Conservation (phyloP, 1,284 basidiomycete genomes). For the Tilletia caries region DNA sequence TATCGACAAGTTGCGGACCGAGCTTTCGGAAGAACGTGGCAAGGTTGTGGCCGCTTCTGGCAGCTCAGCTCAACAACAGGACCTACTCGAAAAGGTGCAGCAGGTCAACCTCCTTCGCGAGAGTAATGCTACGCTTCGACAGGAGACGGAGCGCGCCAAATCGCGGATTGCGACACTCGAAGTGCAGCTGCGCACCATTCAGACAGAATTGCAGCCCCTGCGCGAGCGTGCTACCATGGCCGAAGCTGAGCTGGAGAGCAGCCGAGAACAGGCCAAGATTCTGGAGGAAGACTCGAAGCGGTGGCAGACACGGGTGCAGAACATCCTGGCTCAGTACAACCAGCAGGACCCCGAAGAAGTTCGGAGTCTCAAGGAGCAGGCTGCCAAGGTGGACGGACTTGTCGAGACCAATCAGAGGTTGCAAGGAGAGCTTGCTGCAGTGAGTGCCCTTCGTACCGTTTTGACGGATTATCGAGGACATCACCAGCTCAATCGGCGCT, state of each 20-base stretch:
- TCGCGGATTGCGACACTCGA: constrained; percentile 59
- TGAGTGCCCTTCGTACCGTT: neutral
- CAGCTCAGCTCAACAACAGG: constrained; percentile 75
- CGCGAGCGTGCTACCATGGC: constrained; percentile 68
- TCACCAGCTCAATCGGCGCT: too few species aligned
- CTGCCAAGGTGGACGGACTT: constrained; percentile 25
- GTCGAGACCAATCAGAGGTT: constrained; percentile 21
- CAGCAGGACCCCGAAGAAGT: constrained; percentile 72
- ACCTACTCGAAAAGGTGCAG: constrained; percentile 81
- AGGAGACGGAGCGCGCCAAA: constrained; percentile 70
- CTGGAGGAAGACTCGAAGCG: constrained; percentile 74
- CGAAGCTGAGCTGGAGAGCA: constrained; percentile 71
- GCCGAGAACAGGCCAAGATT: constrained; percentile 66
- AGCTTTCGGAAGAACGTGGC: constrained; percentile 38
- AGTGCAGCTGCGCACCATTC: constrained; percentile 55
- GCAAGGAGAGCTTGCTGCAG: constrained; percentile 18
- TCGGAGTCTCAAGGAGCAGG: constrained; percentile 45
- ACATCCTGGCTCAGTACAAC: constrained; percentile 80
- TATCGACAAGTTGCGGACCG: constrained; percentile 66
- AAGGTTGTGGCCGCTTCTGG: constrained; percentile 53
- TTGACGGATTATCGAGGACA: neutral
- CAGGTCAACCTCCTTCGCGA: constrained; percentile 81
- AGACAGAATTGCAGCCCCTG: constrained; percentile 69
- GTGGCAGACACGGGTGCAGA: constrained; percentile 80
- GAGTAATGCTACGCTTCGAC: constrained; percentile 77